These are phyloP conservation scores for Dothidotthia symphoricarpi DNA, from an alignment of 2,329 filamentous ascomycete genomes.

Conservation along the genomic window DNA sequence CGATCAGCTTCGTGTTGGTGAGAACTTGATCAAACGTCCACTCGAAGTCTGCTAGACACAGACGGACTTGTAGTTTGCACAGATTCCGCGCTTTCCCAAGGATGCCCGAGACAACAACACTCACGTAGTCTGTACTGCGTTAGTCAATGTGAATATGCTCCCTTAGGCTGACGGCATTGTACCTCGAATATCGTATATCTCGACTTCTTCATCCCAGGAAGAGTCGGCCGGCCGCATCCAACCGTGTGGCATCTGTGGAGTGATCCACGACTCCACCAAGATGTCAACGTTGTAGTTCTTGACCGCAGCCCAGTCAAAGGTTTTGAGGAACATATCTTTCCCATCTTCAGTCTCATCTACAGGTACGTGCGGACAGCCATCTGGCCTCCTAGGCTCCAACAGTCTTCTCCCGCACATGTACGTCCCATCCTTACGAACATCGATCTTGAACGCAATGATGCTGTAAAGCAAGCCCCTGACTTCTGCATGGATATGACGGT, in stretches of 20 bases:
- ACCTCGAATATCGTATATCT: constrained; percentile 39
- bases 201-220: constrained; percentile 37
- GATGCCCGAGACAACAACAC: constrained; percentile 32
- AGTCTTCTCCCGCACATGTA: constrained; percentile 37
- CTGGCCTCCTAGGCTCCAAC: constrained; percentile 27
- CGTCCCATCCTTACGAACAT: constrained; percentile 32
- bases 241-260: not conserved
- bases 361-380: constrained; percentile 22
- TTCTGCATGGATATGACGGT: constrained; percentile 28
- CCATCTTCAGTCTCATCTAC: constrained; percentile 16
- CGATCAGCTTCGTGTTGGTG: constrained; percentile 23
- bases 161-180: not conserved
- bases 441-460: constrained; percentile 30
- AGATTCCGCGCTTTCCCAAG: constrained; percentile 29
- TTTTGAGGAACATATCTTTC: constrained; percentile 25
- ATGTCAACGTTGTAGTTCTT: constrained; percentile 39
- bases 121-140: constrained; percentile 26
- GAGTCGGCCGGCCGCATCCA: not conserved
- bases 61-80: constrained; percentile 29
- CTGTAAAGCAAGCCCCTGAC: constrained; percentile 32
- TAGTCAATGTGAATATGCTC: not conserved
- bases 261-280: constrained; percentile 25
- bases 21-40: constrained; percentile 25
- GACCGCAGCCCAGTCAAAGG: constrained; percentile 29
- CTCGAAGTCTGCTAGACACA: constrained; percentile 27